Evolutionary conservation across 306 rosid species (phyloP), one percentile per base, ranked within the genome.

Genomic region (Calophaca sinica): DNA sequence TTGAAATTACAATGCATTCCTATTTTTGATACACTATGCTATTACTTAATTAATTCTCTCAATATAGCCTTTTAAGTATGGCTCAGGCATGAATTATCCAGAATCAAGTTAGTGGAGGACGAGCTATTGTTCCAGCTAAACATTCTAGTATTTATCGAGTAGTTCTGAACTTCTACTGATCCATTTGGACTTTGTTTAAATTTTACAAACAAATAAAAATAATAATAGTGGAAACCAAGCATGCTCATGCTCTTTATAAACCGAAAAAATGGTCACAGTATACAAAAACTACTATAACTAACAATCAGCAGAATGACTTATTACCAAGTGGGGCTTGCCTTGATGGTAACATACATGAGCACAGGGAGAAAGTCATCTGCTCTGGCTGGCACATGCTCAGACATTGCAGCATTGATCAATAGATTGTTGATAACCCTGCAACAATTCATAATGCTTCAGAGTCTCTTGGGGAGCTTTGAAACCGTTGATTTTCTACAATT

Each of bases 381-480:
- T n/a, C n/a, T n/a, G n/a, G n/a, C n/a, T n/a, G n/a, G n/a, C n/a
- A n/a, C n/a, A n/a, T n/a, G n/a, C n/a, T n/a, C n/a, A n/a, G n/a
- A n/a, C n/a, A 85, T 71, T 33, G 96, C 81, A 58, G 81, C 89
- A 80, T 85, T 88, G 39, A 91, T 84, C 82, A 91, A 70, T 62
- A 88, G 69, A 84, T 88, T 88, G 82, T 87, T 90, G 80, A 90
- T 88, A 81, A 90, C 77, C 82, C 83, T 82, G 70, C 96, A 90
- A 53, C 96, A 90, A 68, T 78, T 90, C 87, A 84, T 85, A 9
- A 90, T 70, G 76, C 91, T 77, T n/a, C 50, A 49, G 52, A 90
- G 84, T 82, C 87, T 90, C 96, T 28, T 86, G 74, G 12, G 96
- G 91, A 81, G 90, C 76, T 88, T 88, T 90, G 81, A 85, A 87